Evolutionary conservation across 805 yeast genomes (phyloP).

Genomic region (Saccharomycopsis amapae): DNA sequence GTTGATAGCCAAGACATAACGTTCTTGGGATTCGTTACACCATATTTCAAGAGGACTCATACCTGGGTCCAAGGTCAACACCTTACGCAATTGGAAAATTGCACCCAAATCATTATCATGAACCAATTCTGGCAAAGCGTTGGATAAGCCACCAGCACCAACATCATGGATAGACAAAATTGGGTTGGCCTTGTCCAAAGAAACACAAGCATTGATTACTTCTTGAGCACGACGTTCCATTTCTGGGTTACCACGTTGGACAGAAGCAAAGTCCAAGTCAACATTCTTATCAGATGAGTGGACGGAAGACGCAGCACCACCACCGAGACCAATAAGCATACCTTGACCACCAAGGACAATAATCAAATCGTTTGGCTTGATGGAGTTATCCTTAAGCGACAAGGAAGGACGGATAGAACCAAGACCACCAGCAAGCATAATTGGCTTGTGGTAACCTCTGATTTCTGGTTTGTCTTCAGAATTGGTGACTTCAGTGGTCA

Average conservation of each 20-base stretch:
- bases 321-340: slow-evolving; percentile 97
- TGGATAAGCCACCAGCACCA: slow-evolving; percentile 98
- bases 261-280: slow-evolving; percentile 95
- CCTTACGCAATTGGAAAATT: slow-evolving; percentile 80
- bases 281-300: slow-evolving; percentile 97
- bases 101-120: slow-evolving; percentile 98
- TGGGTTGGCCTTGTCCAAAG: slow-evolving; percentile 70
- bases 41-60: slow-evolving; percentile 99
- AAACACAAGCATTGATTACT: slow-evolving; percentile 90
- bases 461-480: slow-evolving; percentile 58
- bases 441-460: slow-evolving; percentile 97
- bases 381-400: slow-evolving; percentile 78
- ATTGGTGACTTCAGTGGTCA: slow-evolving; percentile 70
- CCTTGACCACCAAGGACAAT: slow-evolving; percentile 97
- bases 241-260: slow-evolving; percentile 98
- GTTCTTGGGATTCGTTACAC: slow-evolving; percentile 99
- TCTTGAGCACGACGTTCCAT: slow-evolving; percentile 99
- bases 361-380: slow-evolving; percentile 85
- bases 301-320: slow-evolving; percentile 98
- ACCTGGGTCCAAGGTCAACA: slow-evolving; percentile 88
- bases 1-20: slow-evolving; percentile 90
- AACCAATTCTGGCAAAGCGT: slow-evolving; percentile 94
- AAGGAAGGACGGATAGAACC: slow-evolving; percentile 93
- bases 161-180: slow-evolving; percentile 96
- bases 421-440: slow-evolving; percentile 99